These are phyloP conservation scores for Dissoconium aciculare DNA, from an alignment of 2,329 filamentous ascomycete genomes.

Conservation along the genomic window DNA sequence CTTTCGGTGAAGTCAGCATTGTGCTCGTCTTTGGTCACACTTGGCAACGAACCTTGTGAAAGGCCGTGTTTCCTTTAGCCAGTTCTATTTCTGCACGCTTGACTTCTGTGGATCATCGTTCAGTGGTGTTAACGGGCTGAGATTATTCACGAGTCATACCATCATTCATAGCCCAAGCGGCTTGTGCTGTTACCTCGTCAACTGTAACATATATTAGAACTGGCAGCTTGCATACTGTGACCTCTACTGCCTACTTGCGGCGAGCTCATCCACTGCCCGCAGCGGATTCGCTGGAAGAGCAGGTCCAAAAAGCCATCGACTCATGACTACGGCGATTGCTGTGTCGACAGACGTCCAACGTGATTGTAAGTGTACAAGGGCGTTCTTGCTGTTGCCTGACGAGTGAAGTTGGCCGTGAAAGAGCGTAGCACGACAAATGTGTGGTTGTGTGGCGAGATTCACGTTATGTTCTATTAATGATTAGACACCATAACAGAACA, in stretches of 20 bases:
- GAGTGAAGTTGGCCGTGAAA: too few relatives aligned
- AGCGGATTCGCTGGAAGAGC: neutral
- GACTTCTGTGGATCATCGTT: constrained; percentile 49
- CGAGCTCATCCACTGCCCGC: neutral
- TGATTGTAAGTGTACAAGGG: too few relatives aligned
- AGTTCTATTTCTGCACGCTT: constrained; percentile 64
- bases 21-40: neutral
- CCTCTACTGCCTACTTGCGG: neutral
- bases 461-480: too few relatives aligned
- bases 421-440: too few relatives aligned
- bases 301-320: neutral
- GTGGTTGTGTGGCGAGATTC: too few relatives aligned
- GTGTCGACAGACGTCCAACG: too few relatives aligned
- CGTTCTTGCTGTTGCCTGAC: too few relatives aligned
- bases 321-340: neutral
- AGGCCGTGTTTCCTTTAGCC: constrained; percentile 61
- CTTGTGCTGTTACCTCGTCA: constrained; percentile 29
- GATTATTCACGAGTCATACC: too few relatives aligned
- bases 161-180: constrained; percentile 26
- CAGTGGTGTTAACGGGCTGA: too few relatives aligned
- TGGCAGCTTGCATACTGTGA: too few relatives aligned
- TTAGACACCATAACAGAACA: too few relatives aligned
- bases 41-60: constrained; percentile 49
- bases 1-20: neutral
- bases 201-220: constrained; percentile 25